A percentile compares a stretch with the other conserved stretches of the same genome.
Conservation (phyloP, 345 rosid genomes). For the Toxicodendron radicans region DNA sequence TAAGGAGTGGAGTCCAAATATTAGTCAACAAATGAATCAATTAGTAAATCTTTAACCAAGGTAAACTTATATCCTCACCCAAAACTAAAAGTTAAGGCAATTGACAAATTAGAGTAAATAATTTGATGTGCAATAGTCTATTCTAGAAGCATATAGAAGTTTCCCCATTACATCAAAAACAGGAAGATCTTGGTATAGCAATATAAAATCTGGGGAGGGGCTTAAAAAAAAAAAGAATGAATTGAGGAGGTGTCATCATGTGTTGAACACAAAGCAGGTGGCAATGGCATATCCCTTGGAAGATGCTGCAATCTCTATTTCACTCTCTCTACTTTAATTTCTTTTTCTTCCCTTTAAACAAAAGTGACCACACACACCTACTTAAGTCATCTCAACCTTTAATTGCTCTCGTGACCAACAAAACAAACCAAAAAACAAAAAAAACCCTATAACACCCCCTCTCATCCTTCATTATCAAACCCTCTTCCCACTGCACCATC, state of each 20-base stretch:
- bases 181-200: background rate
- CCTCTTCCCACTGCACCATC: slow-evolving; percentile 32
- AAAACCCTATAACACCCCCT: slow-evolving; percentile 20
- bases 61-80: no score
- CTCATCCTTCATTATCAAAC: slow-evolving; percentile 23
- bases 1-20: no score
- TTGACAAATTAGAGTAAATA: background rate
- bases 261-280: slow-evolving; percentile 10
- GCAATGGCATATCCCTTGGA: slow-evolving; percentile 54
- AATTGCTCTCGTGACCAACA: slow-evolving; percentile 31
- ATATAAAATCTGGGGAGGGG: background rate
- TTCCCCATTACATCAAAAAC: background rate
- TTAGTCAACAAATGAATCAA: no score
- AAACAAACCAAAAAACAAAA: background rate
- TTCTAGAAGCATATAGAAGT: background rate
- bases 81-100: background rate
- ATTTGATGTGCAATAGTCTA: background rate
- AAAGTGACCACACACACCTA: slow-evolving; percentile 25
- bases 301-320: slow-evolving; percentile 44
- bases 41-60: no score
- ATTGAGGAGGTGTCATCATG: slow-evolving; percentile 15
- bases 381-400: slow-evolving; percentile 42
- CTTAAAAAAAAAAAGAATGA: background rate
- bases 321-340: background rate
- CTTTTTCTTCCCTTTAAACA: slow-evolving; percentile 21